These are phyloP conservation scores for Carex sylvatica DNA, from an alignment of 202 grass and related monocot species.

Conservation along the genomic window DNA sequence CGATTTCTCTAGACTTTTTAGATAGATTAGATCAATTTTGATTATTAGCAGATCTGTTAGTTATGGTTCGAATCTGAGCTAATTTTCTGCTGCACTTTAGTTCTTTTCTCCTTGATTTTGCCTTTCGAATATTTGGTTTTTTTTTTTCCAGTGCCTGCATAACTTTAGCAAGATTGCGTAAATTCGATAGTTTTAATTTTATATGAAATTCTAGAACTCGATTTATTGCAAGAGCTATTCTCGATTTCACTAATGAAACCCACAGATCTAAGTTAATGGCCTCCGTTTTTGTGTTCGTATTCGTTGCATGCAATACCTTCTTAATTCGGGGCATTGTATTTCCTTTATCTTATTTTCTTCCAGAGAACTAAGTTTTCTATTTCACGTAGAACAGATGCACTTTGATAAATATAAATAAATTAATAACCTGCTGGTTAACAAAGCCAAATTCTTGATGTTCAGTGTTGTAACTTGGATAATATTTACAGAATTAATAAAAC, in stretches of 20 bases:
- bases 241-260: neutral
- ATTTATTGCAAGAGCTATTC: neutral
- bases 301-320: neutral
- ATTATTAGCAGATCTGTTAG: neutral
- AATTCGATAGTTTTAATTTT: neutral
- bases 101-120: neutral
- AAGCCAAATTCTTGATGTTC: neutral
- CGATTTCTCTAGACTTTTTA: neutral
- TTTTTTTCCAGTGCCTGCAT: neutral
- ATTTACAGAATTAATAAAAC: conserved; percentile 18
- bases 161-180: neutral
- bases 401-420: neutral
- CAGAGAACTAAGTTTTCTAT: neutral
- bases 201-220: neutral
- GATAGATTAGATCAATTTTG: neutral
- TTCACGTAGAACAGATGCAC: neutral
- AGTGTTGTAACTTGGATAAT: neutral
- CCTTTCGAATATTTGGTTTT: neutral
- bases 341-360: neutral
- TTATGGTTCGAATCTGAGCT: neutral
- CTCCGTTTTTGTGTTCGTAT: neutral
- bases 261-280: neutral
- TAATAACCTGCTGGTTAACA: neutral
- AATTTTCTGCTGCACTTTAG: neutral
- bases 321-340: neutral